Percentiles rank a stretch among this genome's conserved stretches.
These are phyloP conservation scores for Flaveria robusta DNA, from an alignment of 129 eudicot species.

Conservation along the genomic window DNA sequence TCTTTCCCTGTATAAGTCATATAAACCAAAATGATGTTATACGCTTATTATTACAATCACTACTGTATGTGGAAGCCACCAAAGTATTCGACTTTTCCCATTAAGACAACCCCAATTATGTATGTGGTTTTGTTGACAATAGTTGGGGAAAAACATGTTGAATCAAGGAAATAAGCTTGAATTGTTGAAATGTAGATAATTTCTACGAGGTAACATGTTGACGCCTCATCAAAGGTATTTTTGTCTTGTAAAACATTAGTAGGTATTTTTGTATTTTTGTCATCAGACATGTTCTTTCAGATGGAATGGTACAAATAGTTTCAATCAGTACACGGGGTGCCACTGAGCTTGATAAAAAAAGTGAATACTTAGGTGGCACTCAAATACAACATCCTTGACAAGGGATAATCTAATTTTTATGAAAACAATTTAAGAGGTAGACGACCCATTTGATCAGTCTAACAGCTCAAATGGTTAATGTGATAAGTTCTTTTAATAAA, in stretches of 20 bases:
- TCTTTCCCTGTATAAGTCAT: slow-evolving; percentile 57
- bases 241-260: too few species aligned
- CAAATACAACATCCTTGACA: too few species aligned
- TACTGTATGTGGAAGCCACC: neutral
- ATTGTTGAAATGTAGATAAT: neutral
- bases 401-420: too few species aligned
- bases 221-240: neutral
- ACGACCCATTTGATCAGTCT: too few species aligned
- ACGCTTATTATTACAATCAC: neutral
- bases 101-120: neutral
- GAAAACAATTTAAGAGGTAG: neutral
- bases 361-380: too few species aligned
- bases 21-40: neutral
- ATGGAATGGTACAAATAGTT: neutral
- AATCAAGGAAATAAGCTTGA: neutral
- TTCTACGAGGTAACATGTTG: neutral
- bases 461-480: too few species aligned
- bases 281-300: neutral
- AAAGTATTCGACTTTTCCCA: neutral
- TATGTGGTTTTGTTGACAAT: neutral
- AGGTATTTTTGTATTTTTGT: neutral
- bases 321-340: too few species aligned
- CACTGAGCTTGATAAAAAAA: too few species aligned
- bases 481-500: too few species aligned
- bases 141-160: neutral